Conservation (phyloP, 2,329 filamentous ascomycete genomes). For the Fusarium nelsonii region DNA sequence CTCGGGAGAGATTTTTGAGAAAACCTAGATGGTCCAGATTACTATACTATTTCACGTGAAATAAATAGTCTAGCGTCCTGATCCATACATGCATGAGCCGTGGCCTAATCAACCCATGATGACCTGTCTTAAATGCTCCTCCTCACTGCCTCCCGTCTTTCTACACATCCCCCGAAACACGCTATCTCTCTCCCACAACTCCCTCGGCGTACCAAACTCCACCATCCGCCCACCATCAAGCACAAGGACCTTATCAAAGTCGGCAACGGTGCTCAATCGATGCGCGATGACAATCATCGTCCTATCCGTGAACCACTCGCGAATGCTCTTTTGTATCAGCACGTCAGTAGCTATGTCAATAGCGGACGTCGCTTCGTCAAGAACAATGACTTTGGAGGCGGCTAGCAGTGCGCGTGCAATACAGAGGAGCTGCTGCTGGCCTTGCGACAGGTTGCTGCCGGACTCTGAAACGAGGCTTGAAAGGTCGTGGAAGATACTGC, state of each 20-base stretch:
- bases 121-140: constrained; percentile 60
- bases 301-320: constrained; percentile 75
- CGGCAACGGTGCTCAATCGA: constrained; percentile 77
- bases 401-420: constrained; percentile 78
- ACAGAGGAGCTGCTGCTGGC: constrained; percentile 80
- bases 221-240: constrained; percentile 73
- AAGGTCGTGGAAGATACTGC: constrained; percentile 54
- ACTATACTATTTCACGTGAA: no score
- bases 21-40: no score
- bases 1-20: no score
- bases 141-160: constrained; percentile 65
- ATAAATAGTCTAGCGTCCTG: no score
- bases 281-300: constrained; percentile 81
- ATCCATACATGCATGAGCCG: no score
- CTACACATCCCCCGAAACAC: constrained; percentile 72
- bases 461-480: constrained; percentile 74
- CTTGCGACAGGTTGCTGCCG: constrained; percentile 79
- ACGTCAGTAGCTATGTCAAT: constrained; percentile 81
- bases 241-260: constrained; percentile 79
- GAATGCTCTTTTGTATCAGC: constrained; percentile 77
- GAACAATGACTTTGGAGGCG: constrained; percentile 78
- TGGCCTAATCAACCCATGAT: constrained; percentile 47
- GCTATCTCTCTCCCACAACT: constrained; percentile 66
- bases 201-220: constrained; percentile 73
- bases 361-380: constrained; percentile 82